Conservation (phyloP, 163 green algal species). For the Chloromonas sp. region DNA sequence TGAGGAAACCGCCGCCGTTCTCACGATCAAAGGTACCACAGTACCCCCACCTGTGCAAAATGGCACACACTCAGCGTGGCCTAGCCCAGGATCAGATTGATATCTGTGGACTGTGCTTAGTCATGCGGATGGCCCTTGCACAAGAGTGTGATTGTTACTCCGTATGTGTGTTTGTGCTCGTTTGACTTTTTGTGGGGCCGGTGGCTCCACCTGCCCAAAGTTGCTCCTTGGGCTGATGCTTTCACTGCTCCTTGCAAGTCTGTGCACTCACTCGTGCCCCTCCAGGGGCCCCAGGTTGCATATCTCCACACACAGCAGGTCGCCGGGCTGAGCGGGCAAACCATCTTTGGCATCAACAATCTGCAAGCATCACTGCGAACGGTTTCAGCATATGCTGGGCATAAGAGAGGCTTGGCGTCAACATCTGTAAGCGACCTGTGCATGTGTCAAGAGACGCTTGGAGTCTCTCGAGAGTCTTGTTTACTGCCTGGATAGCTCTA, state of each 20-base stretch:
- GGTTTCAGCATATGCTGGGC: background rate
- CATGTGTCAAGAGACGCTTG: background rate
- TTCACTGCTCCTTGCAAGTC: no score
- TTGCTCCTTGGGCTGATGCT: no score
- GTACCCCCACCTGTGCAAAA: conserved; percentile 49
- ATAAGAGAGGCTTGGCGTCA: background rate
- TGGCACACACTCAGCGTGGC: background rate
- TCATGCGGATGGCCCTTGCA: no score
- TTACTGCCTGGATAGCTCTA: no score
- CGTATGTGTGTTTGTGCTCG: no score
- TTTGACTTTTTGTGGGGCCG: no score
- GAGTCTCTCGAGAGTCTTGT: no score
- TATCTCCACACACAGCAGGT: conserved; percentile 69
- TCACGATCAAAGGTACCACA: conserved; percentile 66
- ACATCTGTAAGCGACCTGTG: background rate
- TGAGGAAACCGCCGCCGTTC: conserved; percentile 74
- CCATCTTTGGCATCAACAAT: conserved; percentile 41
- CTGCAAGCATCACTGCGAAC: background rate
- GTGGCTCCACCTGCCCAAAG: no score
- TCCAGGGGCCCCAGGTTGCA: conserved; percentile 59
- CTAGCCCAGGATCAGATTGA: no score
- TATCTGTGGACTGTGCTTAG: no score
- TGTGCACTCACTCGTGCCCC: conserved; percentile 45
- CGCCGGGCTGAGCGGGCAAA: conserved; percentile 50
- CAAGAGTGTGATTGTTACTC: no score